Evolutionary conservation across 331 rosid genomes (phyloP).

Genomic region (Quercus lobata): DNA sequence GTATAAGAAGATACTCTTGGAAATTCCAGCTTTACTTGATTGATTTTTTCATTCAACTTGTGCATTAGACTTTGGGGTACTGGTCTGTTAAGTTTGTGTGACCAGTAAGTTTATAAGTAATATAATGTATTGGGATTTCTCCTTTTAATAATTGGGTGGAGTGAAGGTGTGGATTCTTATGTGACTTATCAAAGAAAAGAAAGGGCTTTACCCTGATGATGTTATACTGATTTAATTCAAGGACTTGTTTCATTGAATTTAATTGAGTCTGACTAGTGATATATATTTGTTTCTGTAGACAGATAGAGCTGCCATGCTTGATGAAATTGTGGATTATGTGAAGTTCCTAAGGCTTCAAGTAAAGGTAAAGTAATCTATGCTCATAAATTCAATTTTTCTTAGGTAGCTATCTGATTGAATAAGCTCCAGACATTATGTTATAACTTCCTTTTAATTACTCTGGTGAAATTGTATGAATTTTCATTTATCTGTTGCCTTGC

Average conservation of each 20-base stretch:
- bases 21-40: neutral
- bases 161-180: neutral
- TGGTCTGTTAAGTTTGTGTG: neutral
- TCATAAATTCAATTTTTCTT: neutral
- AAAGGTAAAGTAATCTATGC: constrained; percentile 46
- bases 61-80: neutral
- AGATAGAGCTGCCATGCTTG: constrained; percentile 97
- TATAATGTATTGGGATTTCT: neutral
- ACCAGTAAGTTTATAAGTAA: neutral
- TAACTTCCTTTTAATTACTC: neutral
- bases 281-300: constrained; percentile 44
- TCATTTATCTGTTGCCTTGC: neutral
- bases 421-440: neutral
- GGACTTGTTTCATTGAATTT: too few species aligned
- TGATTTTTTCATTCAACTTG: neutral
- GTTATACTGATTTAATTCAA: too few species aligned
- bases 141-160: neutral
- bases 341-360: constrained; percentile 97
- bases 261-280: constrained; percentile 7
- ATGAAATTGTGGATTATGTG: constrained; percentile 93
- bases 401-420: neutral
- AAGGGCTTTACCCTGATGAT: too few species aligned
- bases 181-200: neutral
- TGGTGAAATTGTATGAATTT: neutral
- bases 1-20: neutral